Conservation (phyloP, 148 eudicot species). For the Arctostaphylos glauca region DNA sequence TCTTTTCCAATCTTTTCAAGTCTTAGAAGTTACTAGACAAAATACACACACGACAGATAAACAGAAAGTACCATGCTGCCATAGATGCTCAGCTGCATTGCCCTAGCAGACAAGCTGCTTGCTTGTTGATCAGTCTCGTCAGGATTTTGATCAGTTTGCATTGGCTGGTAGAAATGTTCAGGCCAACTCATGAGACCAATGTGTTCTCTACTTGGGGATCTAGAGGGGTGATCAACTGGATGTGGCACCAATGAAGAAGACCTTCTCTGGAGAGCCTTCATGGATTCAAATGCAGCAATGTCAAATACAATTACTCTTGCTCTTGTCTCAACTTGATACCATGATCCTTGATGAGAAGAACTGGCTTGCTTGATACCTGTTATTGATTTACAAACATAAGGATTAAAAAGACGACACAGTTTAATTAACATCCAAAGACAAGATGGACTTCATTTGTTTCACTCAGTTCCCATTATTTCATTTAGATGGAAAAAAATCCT, state of each 20-base stretch:
- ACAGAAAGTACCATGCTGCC: constrained; percentile 67
- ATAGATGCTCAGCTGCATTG: constrained; percentile 76
- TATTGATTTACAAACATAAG: background rate
- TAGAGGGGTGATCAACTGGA: constrained; percentile 44
- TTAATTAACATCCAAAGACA: background rate
- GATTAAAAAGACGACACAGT: background rate
- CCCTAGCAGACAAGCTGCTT: constrained; percentile 59
- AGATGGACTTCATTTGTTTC: constrained; percentile 4
- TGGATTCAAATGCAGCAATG: constrained; percentile 51
- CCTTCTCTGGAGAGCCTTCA: constrained; percentile 49
- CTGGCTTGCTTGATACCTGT: constrained; percentile 45
- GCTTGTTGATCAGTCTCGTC: constrained; percentile 22
- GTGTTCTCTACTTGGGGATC: constrained; percentile 46
- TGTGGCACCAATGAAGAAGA: constrained; percentile 52
- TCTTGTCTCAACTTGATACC: constrained; percentile 66
- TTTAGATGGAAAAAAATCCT: background rate
- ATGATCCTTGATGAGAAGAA: constrained; percentile 49
- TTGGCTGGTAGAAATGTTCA: constrained; percentile 39
- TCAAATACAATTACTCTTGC: constrained; percentile 72
- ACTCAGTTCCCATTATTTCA: background rate
- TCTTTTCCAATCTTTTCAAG: no score
- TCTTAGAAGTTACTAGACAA: background rate
- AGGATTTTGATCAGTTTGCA: constrained; percentile 22
- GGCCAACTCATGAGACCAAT: constrained; percentile 89
- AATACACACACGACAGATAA: background rate